Conservation (phyloP, 1,139 yeast species). For the Hyphopichia wangnamkhiaoensis region DNA sequence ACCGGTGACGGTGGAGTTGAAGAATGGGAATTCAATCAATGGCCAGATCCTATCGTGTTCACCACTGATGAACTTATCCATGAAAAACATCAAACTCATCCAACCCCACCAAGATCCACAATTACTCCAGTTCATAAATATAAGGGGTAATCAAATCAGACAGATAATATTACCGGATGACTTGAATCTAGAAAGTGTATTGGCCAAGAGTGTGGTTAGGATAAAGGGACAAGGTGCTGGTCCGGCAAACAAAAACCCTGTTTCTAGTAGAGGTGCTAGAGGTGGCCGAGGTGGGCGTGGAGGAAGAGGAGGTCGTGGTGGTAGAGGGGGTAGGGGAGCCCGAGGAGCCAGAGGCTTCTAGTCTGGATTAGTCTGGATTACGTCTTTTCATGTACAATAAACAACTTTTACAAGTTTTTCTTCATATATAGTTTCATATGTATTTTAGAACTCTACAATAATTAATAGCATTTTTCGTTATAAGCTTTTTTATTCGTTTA, state of each 20-base stretch:
- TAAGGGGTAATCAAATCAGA: conserved; percentile 89
- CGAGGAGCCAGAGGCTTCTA: conserved; percentile 5
- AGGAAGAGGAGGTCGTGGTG: conserved; percentile 21
- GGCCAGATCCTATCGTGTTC: conserved; percentile 72
- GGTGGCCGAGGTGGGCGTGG: conserved; percentile 17
- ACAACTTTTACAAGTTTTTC: background rate
- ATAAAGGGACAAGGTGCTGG: conserved; percentile 46
- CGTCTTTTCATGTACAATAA: background rate
- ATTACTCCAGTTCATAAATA: conserved; percentile 73
- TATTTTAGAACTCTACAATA: background rate
- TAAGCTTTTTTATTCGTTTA: too few species aligned
- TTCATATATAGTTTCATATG: background rate
- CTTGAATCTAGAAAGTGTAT: conserved; percentile 73
- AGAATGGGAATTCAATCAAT: conserved; percentile 65
- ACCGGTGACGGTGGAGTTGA: conserved; percentile 87
- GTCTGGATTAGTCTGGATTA: too few species aligned
- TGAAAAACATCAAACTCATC: conserved; percentile 79
- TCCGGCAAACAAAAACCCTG: conserved; percentile 27
- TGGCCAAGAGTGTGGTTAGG: conserved; percentile 46
- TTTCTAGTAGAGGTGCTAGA: conserved; percentile 15
- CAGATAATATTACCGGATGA: conserved; percentile 87
- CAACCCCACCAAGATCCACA: conserved; percentile 73
- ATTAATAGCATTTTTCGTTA: too few species aligned
- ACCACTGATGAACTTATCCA: conserved; percentile 91
- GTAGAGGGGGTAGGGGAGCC: conserved; percentile 11